Evolutionary conservation across 441 rosid genomes (phyloP), one percentile per base, ranked within the genome.

Genomic region (Adansonia gregorii): DNA sequence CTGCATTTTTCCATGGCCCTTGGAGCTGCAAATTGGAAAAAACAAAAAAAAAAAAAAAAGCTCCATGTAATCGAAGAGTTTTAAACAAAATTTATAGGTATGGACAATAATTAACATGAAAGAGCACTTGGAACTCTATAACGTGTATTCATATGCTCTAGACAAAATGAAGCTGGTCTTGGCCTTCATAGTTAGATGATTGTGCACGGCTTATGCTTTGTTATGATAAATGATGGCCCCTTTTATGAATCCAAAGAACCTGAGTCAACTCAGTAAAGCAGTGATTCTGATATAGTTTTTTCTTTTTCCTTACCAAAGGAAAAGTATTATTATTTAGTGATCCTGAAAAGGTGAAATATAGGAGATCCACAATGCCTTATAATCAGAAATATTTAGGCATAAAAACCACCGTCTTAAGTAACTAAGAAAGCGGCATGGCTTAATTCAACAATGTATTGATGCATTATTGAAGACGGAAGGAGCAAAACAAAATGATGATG

Each of bases 1-100:
- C 83, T 86, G 86, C 84, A 84, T 84, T 89, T 91, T 83, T 91
- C 91, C 78, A 82, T 69, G 12, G 91, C 90, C 87, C 95, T 86
- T 78, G 95, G 93, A 15, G 95, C 95, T 91, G 83, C 77, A 81
- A 75, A 81, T 82, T 74, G 78, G 69, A 70, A 48, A 66, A n/a
- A n/a, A n/a, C n/a, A 39, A 64, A 24, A 24, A 24, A 24, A 24
- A 24, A 24, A 24, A 24, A 8, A 41, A 70, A 35, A 15, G 11
- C 66, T 6, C 68, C 10, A 9, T 4, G 24, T n/a, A 10, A 55
- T 45, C 49, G 22, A 35, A 0, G 43, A 0, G 9, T 27, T 5
- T 31, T 14, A 27, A 43, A 67, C 27, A 43, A 17, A 17, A 67
- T 2, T 19, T 43, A 12, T 2, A 49, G n/a, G 54, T 2, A 12